Evolutionary conservation across 306 rosid species (phyloP).

Genomic region (Cyamopsis tetragonoloba): DNA sequence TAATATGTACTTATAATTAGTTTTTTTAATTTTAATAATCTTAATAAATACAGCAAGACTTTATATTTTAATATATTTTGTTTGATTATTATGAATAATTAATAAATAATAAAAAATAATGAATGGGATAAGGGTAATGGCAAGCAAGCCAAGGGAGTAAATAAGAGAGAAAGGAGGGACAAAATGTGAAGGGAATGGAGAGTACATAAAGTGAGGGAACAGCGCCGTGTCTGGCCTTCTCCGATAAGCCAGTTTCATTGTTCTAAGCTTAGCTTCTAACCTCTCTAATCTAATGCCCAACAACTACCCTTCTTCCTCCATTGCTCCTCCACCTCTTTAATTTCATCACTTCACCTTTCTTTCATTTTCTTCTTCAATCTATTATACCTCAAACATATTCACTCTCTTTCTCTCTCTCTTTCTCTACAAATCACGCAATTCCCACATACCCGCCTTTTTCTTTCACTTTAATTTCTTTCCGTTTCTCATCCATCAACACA

Average conservation of each 20-base stretch:
- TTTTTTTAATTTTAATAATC: neutral
- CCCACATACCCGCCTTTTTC: conserved; percentile 3
- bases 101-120: too few relatives aligned
- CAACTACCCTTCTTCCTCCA: neutral
- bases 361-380: neutral
- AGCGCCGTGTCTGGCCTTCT: conserved; percentile 32
- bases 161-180: conserved; percentile 20
- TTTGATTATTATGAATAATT: too few relatives aligned
- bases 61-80: too few relatives aligned
- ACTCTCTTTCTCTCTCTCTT: neutral
- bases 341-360: neutral
- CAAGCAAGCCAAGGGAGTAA: too few relatives aligned
- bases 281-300: conserved; percentile 25
- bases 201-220: conserved; percentile 17
- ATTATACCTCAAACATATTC: too few relatives aligned
- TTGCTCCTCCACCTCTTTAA: neutral
- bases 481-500: conserved; percentile 29
- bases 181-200: conserved; percentile 15
- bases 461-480: conserved; percentile 29
- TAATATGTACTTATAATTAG: too few relatives aligned
- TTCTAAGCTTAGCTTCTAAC: too few relatives aligned
- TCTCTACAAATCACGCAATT: conserved; percentile 26
- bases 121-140: neutral
- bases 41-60: neutral
- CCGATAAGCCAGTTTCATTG: conserved; percentile 37